Evolutionary conservation across 1,284 basidiomycete species (phyloP), one percentile per base, ranked within the genome.

Genomic region (Sporisorium exsertum): DNA sequence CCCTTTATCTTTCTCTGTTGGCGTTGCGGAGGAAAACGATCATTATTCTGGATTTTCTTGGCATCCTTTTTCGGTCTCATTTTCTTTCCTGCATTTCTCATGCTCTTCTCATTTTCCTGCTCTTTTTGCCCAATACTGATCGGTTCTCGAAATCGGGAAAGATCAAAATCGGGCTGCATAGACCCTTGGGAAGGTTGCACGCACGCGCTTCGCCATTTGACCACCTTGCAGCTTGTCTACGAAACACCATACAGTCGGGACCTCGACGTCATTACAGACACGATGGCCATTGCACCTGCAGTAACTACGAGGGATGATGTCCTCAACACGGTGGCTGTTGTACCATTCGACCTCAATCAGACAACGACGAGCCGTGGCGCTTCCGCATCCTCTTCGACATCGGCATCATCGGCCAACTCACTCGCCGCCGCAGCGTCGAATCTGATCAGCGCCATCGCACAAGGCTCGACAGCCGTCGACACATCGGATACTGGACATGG

Each of bases 321-420:
- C 15, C 67, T 70, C 53, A 75, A 64, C 58, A 75, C 64, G 26
- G 67, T 75, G 16, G 72, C 72, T 1, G 67, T 75, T 8, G 56
- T 75, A 6, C 72, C 72, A 2, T 55, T 67, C 27, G 58, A 64
- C n/a, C 22, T 65, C 1, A 26, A 33, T 5, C 40, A 42, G 5
- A 4, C 59, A 16, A 26, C 58, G 8, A 57, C 57, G 13, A 49
- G 46, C 24, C 50, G 54, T 8, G 40, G 22, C 20, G 49, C 56
- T 27, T 40, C 53, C 24, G 13, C 49, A 22, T 50, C 58, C 16
- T 54, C 40, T 1, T 60, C 60, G 15, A 29, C 27, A 9, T 40
- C 8, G 37, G n/a, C 37, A 40, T 15, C 37, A 40, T 43, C 58
- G 26, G 42, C 47, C 15, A 55, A 29, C 43, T 61, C 63, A 1